phyloP scores from a whole-genome alignment of 257 asterid genomes.

The Osmanthus fragrans region DNA sequence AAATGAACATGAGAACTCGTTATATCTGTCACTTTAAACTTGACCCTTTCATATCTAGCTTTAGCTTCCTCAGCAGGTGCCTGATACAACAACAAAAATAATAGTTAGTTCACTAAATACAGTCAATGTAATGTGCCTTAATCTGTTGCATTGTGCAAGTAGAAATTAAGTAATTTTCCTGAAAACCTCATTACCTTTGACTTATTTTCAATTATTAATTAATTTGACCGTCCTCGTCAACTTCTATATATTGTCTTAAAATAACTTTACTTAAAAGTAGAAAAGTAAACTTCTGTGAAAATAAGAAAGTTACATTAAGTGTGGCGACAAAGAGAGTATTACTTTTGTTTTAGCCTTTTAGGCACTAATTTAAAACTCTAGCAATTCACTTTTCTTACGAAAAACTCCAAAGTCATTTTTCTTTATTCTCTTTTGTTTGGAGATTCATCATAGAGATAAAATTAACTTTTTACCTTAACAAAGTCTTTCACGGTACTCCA shows the following conservation, averaged over 20 bases:
- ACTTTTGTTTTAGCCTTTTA: too few species aligned
- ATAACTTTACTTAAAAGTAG: not conserved
- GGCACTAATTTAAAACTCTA: not conserved
- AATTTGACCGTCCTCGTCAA: not conserved
- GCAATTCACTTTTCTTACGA: not conserved
- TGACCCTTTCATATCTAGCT: slow-evolving; percentile 50
- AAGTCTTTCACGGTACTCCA: too few species aligned
- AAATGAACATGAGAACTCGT: slow-evolving; percentile 23
- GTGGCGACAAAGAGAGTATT: too few species aligned
- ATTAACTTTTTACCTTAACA: too few species aligned
- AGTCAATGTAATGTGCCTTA: not conserved
- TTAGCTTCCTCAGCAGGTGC: slow-evolving; percentile 55
- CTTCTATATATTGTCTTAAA: not conserved
- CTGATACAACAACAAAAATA: slow-evolving; percentile 14
- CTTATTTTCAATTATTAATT: not conserved
- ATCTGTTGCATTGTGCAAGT: too few species aligned
- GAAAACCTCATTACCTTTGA: slow-evolving; percentile 7
- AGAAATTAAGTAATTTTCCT: too few species aligned
- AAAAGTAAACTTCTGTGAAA: not conserved
- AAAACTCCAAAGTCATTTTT: too few species aligned
- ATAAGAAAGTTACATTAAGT: not conserved
- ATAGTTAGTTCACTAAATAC: not conserved
- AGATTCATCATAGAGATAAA: too few species aligned
- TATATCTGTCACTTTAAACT: slow-evolving; percentile 40
- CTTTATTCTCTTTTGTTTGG: too few species aligned